Conservation (phyloP, 768 basidiomycete species). For the Mycena indigotica region DNA sequence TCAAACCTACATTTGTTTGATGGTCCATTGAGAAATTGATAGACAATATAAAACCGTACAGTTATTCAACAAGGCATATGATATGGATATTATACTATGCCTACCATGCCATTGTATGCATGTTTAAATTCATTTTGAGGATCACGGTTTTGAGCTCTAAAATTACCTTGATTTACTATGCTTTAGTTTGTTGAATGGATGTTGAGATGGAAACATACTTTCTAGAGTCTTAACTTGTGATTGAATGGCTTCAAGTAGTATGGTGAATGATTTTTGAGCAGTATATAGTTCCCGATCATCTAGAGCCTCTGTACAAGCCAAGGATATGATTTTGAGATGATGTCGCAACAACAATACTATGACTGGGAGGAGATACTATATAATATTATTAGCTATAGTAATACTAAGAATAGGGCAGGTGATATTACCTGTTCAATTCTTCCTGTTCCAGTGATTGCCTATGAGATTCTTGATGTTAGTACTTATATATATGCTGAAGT, state of each 20-base stretch:
- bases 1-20: too few relatives aligned
- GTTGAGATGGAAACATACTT: too few relatives aligned
- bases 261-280: not conserved
- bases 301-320: constrained; percentile 2
- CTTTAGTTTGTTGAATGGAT: too few relatives aligned
- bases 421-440: constrained; percentile 6
- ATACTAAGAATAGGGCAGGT: not conserved
- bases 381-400: not conserved
- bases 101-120: constrained; percentile 11
- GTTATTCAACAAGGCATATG: not conserved
- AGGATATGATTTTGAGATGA: not conserved
- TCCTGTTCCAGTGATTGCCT: constrained; percentile 5
- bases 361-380: not conserved
- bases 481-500: not conserved
- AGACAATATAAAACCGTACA: not conserved
- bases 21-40: not conserved
- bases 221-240: not conserved
- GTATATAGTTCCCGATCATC: not conserved
- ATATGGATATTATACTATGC: not conserved
- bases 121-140: constrained; percentile 1
- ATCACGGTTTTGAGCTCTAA: not conserved
- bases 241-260: not conserved
- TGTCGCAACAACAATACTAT: not conserved
- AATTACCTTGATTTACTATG: too few relatives aligned
- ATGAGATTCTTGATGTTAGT: not conserved